phyloP scores from a whole-genome alignment of 2,329 filamentous ascomycete genomes.

The Dactylellina cionopaga region DNA sequence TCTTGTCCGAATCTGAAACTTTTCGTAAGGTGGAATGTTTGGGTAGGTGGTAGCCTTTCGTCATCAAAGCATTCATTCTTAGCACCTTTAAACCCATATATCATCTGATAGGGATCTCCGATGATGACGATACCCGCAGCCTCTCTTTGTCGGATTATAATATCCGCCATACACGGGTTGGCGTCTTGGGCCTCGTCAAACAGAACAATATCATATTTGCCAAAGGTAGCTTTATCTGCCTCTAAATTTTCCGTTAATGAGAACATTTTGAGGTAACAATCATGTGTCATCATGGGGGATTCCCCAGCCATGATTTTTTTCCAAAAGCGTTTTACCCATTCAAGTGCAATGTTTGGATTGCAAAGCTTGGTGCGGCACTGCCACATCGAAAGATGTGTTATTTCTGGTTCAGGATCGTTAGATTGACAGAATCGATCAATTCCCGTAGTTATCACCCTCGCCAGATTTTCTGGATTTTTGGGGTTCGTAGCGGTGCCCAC shows the following conservation, averaged over 20 bases:
- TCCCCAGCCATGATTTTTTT: constrained; percentile 30
- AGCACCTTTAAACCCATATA: constrained; percentile 55
- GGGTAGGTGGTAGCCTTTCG: constrained; percentile 38
- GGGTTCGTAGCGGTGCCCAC: constrained; percentile 26
- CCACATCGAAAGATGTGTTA: constrained; percentile 22
- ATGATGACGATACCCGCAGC: constrained; percentile 53
- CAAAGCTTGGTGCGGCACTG: constrained; percentile 47
- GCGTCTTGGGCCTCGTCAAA: constrained; percentile 56
- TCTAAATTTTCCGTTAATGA: constrained; percentile 26
- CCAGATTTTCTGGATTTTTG: constrained; percentile 41
- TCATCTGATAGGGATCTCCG: constrained; percentile 56
- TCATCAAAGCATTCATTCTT: constrained; percentile 55
- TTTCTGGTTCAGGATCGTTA: constrained; percentile 17
- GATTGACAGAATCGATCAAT: constrained; percentile 49
- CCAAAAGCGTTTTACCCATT: constrained; percentile 51
- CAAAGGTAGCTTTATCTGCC: constrained; percentile 52
- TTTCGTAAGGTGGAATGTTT: constrained; percentile 51
- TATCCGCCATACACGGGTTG: constrained; percentile 52
- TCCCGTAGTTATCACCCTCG: constrained; percentile 33
- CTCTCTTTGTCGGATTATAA: constrained; percentile 54
- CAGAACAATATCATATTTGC: constrained; percentile 53
- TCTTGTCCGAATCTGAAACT: constrained; percentile 55
- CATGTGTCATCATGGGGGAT: constrained; percentile 51
- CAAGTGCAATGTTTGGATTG: constrained; percentile 36
- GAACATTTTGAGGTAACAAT: constrained; percentile 55